These are phyloP conservation scores for Agaricus blazei DNA, from an alignment of 768 basidiomycete species.

Conservation along the genomic window DNA sequence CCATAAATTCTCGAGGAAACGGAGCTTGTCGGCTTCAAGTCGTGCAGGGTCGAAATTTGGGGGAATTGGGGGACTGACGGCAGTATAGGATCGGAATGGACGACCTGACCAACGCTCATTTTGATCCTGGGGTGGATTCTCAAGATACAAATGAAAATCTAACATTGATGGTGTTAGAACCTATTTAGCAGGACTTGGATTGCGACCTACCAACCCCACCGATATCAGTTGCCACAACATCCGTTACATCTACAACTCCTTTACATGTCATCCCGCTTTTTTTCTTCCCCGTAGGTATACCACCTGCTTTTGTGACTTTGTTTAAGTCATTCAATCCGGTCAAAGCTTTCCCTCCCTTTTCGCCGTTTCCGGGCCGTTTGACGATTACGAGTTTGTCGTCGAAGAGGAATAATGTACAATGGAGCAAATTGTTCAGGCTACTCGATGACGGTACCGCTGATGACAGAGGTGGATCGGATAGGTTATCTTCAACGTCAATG, in stretches of 20 bases:
- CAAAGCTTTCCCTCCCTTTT: constrained; percentile 65
- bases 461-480: constrained; percentile 46
- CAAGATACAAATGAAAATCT: constrained; percentile 87
- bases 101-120: constrained; percentile 86
- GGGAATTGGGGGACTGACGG: constrained; percentile 70
- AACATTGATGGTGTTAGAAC: constrained; percentile 1
- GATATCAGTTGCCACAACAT: constrained; percentile 77
- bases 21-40: constrained; percentile 63
- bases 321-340: constrained; percentile 79
- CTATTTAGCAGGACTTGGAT: constrained; percentile 3
- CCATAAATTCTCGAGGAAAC: constrained; percentile 90
- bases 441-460: constrained; percentile 38
- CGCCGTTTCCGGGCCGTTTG: constrained; percentile 75
- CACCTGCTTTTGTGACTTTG: constrained; percentile 58
- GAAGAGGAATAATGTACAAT: constrained; percentile 90
- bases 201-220: constrained; percentile 71
- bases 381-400: constrained; percentile 91
- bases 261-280: constrained; percentile 81
- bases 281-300: constrained; percentile 59
- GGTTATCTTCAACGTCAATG: constrained; percentile 86
- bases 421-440: constrained; percentile 45
- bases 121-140: constrained; percentile 77
- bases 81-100: constrained; percentile 72
- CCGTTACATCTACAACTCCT: constrained; percentile 80
- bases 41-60: constrained; percentile 61